phyloP scores from a whole-genome alignment of 305 asterid genomes.

The Striga hermonthica region DNA sequence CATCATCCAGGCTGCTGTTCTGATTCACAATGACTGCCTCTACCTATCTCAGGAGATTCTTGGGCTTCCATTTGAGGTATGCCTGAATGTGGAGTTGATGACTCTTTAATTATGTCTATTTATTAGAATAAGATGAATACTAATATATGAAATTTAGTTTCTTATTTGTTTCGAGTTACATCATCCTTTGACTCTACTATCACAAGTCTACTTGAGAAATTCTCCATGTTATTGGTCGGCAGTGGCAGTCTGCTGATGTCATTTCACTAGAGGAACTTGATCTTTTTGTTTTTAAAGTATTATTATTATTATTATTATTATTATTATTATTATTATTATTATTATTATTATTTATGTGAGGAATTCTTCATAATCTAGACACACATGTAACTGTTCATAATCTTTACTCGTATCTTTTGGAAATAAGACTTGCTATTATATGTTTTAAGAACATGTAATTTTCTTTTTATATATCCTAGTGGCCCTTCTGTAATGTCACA shows the following conservation, averaged over 20 bases:
- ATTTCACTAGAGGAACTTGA: slow-evolving; percentile 1
- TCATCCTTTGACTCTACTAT: slow-evolving; percentile 16
- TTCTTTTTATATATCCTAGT: slow-evolving; percentile 9
- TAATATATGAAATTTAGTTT: neutral
- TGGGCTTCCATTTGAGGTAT: slow-evolving; percentile 93
- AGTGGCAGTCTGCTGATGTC: slow-evolving; percentile 10
- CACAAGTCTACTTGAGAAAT: slow-evolving; percentile 8
- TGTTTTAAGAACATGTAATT: slow-evolving; percentile 1
- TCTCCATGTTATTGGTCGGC: neutral
- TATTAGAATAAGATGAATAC: neutral
- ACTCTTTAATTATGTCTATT: slow-evolving; percentile 15
- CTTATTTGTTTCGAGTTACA: slow-evolving; percentile 1
- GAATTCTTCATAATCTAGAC: too few relatives aligned
- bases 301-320: too few relatives aligned
- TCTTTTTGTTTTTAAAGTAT: neutral
- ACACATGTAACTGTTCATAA: too few relatives aligned
- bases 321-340: too few relatives aligned
- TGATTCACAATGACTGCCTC: slow-evolving; percentile 87
- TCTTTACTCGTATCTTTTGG: too few relatives aligned
- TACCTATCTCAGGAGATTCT: slow-evolving; percentile 89
- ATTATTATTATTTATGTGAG: too few relatives aligned
- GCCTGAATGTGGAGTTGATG: slow-evolving; percentile 25
- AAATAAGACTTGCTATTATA: slow-evolving; percentile 19
- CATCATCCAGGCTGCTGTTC: slow-evolving; percentile 87
- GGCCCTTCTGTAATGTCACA: slow-evolving; percentile 40